phyloP scores from a whole-genome alignment of 257 asterid species.

The Thymus mandschuricus region DNA sequence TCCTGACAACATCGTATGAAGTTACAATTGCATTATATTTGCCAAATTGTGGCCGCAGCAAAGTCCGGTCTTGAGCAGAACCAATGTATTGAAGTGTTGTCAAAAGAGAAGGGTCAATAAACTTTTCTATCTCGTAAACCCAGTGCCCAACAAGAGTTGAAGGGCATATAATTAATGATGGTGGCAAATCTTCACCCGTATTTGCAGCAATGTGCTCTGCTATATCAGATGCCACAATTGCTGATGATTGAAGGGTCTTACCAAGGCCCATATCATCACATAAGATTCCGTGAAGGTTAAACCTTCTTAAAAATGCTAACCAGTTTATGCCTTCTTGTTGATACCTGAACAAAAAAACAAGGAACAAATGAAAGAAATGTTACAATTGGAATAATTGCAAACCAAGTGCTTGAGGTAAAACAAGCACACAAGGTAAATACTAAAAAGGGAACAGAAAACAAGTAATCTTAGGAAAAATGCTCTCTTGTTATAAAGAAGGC shows the following conservation, averaged over 20 bases:
- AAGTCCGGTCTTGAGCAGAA: slow-evolving; percentile 86
- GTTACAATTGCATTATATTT: slow-evolving; percentile 83
- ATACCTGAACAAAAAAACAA: slow-evolving; percentile 62
- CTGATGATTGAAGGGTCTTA: slow-evolving; percentile 97
- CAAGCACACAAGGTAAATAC: not conserved
- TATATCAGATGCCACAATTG: slow-evolving; percentile 92
- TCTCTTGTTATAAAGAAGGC: not conserved
- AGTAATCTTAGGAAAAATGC: not conserved
- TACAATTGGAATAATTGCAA: not conserved
- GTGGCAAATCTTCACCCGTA: slow-evolving; percentile 60
- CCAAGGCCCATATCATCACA: slow-evolving; percentile 99
- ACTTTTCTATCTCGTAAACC: slow-evolving; percentile 98
- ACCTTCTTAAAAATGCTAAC: slow-evolving; percentile 92
- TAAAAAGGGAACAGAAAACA: not conserved
- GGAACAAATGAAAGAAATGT: slow-evolving; percentile 32
- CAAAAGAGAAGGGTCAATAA: slow-evolving; percentile 85
- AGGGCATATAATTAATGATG: slow-evolving; percentile 90
- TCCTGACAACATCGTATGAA: slow-evolving; percentile 94
- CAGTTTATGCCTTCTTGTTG: slow-evolving; percentile 99
- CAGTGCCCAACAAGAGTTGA: slow-evolving; percentile 99
- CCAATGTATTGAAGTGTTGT: slow-evolving; percentile 94
- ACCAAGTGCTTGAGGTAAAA: not conserved
- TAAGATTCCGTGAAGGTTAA: slow-evolving; percentile 94
- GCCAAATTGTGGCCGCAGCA: slow-evolving; percentile 66
- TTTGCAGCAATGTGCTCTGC: slow-evolving; percentile 77